Evolutionary conservation across 345 rosid species (phyloP).

Genomic region (Iberis pinnata): DNA sequence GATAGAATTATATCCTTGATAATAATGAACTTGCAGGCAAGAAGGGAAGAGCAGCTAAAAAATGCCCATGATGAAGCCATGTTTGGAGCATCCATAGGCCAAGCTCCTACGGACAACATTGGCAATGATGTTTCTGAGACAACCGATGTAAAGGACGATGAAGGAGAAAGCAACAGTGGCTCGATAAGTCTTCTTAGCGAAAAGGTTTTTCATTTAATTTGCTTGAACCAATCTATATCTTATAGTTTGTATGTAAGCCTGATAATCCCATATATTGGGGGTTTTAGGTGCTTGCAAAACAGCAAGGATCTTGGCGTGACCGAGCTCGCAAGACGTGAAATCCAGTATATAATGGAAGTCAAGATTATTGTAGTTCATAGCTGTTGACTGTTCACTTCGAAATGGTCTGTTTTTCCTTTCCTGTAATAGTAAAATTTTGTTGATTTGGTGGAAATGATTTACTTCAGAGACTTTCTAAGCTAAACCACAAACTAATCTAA

Average conservation of each 20-base stretch:
- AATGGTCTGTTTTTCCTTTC: no score
- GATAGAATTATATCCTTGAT: background rate
- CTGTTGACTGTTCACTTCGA: background rate
- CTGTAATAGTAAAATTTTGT: no score
- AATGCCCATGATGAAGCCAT: conserved; percentile 88
- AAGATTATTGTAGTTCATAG: background rate
- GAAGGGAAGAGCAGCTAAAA: conserved; percentile 63
- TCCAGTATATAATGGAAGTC: background rate
- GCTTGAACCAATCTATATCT: background rate
- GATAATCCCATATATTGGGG: background rate
- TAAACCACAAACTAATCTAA: no score
- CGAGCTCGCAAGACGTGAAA: conserved; percentile 63
- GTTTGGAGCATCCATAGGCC: conserved; percentile 58
- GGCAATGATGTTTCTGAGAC: conserved; percentile 31
- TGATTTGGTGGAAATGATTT: no score
- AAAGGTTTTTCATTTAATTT: conserved; percentile 38
- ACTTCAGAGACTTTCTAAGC: no score
- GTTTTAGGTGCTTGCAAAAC: conserved; percentile 77
- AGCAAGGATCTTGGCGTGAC: conserved; percentile 95
- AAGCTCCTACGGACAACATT: conserved; percentile 21
- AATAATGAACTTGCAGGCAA: conserved; percentile 41
- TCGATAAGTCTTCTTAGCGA: conserved; percentile 60
- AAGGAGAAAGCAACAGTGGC: conserved; percentile 30
- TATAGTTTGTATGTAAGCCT: background rate
- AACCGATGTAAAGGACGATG: conserved; percentile 30